A percentile compares a stretch with the other conserved stretches of the same genome.
Evolutionary conservation across 345 rosid genomes (phyloP).

Genomic region (Citrus reticulata): DNA sequence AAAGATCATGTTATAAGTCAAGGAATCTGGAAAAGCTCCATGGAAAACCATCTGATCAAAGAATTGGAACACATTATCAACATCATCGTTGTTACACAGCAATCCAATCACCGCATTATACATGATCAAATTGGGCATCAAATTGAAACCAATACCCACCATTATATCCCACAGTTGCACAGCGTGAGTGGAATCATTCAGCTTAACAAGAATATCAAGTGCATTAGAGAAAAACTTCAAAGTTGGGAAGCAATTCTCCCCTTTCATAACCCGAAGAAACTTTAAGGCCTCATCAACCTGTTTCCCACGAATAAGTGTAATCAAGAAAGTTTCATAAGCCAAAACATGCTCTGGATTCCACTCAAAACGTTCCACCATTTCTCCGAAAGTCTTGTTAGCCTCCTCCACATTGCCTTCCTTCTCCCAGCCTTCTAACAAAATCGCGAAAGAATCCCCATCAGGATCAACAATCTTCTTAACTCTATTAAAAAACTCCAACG

Average conservation of each 20-base stretch:
- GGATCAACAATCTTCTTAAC: slow-evolving; percentile 36
- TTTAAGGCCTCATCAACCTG: slow-evolving; percentile 36
- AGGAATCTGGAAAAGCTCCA: slow-evolving; percentile 52
- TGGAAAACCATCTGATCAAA: slow-evolving; percentile 51
- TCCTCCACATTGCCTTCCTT: slow-evolving; percentile 47
- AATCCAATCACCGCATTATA: slow-evolving; percentile 44
- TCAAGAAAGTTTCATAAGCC: slow-evolving; percentile 42
- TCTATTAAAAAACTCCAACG: slow-evolving; percentile 38
- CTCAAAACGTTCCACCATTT: slow-evolving; percentile 43
- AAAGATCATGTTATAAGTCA: slow-evolving; percentile 48
- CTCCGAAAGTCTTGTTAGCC: slow-evolving; percentile 47
- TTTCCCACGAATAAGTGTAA: slow-evolving; percentile 29
- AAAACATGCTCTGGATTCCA: slow-evolving; percentile 28
- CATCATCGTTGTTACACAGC: slow-evolving; percentile 39
- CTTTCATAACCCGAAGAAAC: slow-evolving; percentile 44
- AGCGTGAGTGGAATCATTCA: slow-evolving; percentile 26
- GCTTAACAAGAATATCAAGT: slow-evolving; percentile 41
- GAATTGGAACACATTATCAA: slow-evolving; percentile 35
- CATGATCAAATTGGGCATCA: slow-evolving; percentile 43
- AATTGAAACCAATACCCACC: slow-evolving; percentile 29
- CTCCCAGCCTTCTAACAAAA: slow-evolving; percentile 63
- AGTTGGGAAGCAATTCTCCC: slow-evolving; percentile 48
- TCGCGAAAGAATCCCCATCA: slow-evolving; percentile 45
- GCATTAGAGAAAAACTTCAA: slow-evolving; percentile 42
- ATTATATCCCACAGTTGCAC: slow-evolving; percentile 41